These are phyloP conservation scores for Coniferiporia weirii DNA, from an alignment of 1,284 basidiomycete species.

Conservation along the genomic window DNA sequence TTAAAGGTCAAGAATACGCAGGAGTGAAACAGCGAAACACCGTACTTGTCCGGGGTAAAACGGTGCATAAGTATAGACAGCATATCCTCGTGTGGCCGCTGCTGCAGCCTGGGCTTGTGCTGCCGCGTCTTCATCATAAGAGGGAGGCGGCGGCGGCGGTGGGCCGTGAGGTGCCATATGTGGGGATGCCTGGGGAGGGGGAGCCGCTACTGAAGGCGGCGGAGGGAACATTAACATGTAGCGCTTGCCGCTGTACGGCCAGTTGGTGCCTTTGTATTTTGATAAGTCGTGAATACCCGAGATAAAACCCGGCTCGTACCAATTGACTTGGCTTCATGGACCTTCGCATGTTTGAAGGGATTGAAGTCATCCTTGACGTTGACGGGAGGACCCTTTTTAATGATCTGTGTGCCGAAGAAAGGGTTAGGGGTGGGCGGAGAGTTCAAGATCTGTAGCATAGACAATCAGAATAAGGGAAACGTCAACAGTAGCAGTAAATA, in stretches of 20 bases:
- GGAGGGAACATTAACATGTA: slow-evolving; percentile 74
- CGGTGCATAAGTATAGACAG: slow-evolving; percentile 64
- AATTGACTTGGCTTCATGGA: slow-evolving; percentile 66
- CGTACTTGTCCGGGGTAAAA: slow-evolving; percentile 67
- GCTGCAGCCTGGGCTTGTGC: slow-evolving; percentile 39
- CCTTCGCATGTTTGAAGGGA: slow-evolving; percentile 82
- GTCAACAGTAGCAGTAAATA: background rate
- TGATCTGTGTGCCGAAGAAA: slow-evolving; percentile 79
- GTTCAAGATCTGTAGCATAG: slow-evolving; percentile 27
- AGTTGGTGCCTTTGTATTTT: slow-evolving; percentile 54
- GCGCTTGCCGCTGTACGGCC: slow-evolving; percentile 88
- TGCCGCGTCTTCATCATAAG: slow-evolving; percentile 68
- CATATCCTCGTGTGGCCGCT: slow-evolving; percentile 48
- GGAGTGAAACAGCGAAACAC: slow-evolving; percentile 7
- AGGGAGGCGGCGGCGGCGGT: slow-evolving; percentile 59
- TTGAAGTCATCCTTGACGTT: slow-evolving; percentile 94
- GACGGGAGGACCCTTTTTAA: slow-evolving; percentile 67
- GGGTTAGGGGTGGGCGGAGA: slow-evolving; percentile 53
- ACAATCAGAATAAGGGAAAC: background rate
- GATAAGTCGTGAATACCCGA: background rate
- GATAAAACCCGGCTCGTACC: slow-evolving; percentile 35
- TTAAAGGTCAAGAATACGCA: slow-evolving; percentile 9
- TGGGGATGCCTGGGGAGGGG: slow-evolving; percentile 51
- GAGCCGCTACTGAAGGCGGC: slow-evolving; percentile 40
- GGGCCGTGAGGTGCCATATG: slow-evolving; percentile 64